phyloP scores from a whole-genome alignment of 495 filamentous ascomycete genomes.

The Jackrogersella multiformis region DNA sequence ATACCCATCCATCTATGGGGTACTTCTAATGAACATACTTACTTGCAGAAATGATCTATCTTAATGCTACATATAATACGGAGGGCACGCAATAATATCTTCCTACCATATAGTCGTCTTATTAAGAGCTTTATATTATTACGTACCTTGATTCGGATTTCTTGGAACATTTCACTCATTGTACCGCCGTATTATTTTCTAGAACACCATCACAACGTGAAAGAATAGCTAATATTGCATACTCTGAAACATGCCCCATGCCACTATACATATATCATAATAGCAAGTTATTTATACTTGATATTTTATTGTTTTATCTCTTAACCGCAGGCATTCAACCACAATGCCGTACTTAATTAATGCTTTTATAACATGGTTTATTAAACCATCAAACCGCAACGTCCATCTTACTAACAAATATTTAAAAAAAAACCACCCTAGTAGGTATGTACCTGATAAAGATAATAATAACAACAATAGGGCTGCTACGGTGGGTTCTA shows the following conservation, averaged over 20 bases:
- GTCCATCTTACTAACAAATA: background rate
- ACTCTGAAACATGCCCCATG: constrained; percentile 36
- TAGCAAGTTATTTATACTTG: constrained; percentile 2
- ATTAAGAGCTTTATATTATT: constrained; percentile 16
- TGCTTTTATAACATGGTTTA: background rate
- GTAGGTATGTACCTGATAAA: background rate
- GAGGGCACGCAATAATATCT: constrained; percentile 16
- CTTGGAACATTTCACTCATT: background rate
- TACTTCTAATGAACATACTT: constrained; percentile 6
- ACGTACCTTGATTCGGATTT: constrained; percentile 1
- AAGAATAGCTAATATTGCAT: constrained; percentile 29
- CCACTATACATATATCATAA: constrained; percentile 13
- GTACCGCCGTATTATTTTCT: constrained; percentile 24
- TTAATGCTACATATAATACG: constrained; percentile 22
- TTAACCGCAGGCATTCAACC: constrained; percentile 1
- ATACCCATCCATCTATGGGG: constrained; percentile 9
- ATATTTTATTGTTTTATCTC: background rate
- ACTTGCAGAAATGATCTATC: constrained; percentile 13
- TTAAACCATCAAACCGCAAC: background rate
- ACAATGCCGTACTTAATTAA: background rate
- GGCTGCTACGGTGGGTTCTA: constrained; percentile 14
- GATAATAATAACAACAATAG: constrained; percentile 17
- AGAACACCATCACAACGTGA: constrained; percentile 38
- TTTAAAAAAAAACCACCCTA: background rate
- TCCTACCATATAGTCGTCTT: constrained; percentile 10